Conservation (phyloP, 805 yeast genomes). For the Lachancea lanzarotensis region DNA sequence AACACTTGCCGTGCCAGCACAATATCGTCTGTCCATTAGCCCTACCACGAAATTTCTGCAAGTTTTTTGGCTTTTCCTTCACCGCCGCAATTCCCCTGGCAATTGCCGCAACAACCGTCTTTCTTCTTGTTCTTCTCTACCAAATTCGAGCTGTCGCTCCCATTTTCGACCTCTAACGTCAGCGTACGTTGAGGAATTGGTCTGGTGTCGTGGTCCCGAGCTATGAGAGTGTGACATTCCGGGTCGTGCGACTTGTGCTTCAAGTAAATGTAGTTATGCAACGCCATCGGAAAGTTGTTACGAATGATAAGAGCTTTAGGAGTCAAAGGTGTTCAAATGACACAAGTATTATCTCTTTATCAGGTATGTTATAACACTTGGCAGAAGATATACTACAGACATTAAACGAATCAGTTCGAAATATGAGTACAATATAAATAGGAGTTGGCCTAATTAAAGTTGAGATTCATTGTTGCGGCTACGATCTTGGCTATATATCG, state of each 20-base stretch:
- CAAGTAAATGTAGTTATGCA: conserved; percentile 21
- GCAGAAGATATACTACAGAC: too few relatives aligned
- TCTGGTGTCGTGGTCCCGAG: conserved; percentile 17
- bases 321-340: too few relatives aligned
- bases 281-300: conserved; percentile 12
- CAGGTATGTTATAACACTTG: too few relatives aligned
- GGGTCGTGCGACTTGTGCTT: conserved; percentile 21
- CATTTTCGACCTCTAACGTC: neutral
- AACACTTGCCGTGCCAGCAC: neutral
- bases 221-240: conserved; percentile 18
- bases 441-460: too few relatives aligned
- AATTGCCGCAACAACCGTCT: conserved; percentile 7
- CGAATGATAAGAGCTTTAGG: too few relatives aligned
- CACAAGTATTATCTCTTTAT: too few relatives aligned
- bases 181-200: neutral
- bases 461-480: too few relatives aligned
- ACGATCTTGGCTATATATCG: too few relatives aligned
- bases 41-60: neutral
- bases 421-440: too few relatives aligned
- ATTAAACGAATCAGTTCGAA: too few relatives aligned
- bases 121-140: neutral
- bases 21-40: neutral
- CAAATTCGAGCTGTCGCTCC: neutral
- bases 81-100: conserved; percentile 6
- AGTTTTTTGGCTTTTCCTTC: neutral